These are phyloP conservation scores for Aspergillus ruber DNA, from an alignment of 2,329 filamentous ascomycete species.

Conservation along the genomic window DNA sequence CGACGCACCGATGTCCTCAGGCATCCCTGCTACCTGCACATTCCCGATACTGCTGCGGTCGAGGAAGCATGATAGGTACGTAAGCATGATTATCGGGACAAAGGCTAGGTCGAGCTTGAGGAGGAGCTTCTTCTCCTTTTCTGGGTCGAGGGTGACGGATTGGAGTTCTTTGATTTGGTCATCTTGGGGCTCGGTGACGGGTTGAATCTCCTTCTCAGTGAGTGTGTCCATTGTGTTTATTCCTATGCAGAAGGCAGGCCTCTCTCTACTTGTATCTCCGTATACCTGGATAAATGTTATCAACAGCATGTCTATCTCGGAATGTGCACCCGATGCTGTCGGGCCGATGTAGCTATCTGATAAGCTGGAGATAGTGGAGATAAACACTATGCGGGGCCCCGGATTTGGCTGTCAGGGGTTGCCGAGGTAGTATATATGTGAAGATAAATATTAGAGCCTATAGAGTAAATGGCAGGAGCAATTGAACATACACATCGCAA, in stretches of 20 bases:
- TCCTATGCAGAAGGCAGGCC: not conserved
- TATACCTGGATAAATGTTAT: too few relatives aligned
- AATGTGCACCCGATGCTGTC: not conserved
- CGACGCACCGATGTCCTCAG: constrained; percentile 38
- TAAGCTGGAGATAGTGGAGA: not conserved
- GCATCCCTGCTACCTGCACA: constrained; percentile 43
- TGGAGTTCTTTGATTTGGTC: constrained; percentile 11
- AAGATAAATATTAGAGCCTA: too few relatives aligned
- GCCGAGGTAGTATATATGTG: too few relatives aligned
- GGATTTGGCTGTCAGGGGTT: not conserved
- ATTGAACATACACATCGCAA: constrained; percentile 10
- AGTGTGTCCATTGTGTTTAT: too few relatives aligned
- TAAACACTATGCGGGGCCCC: constrained; percentile 13
- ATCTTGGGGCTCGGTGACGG: constrained; percentile 1
- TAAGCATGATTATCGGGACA: constrained; percentile 49
- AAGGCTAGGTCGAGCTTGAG: constrained; percentile 45
- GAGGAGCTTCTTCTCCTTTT: constrained; percentile 42
- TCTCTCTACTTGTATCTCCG: not conserved
- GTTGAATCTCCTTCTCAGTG: not conserved
- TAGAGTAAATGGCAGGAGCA: too few relatives aligned
- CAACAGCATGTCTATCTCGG: not conserved
- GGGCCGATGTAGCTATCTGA: constrained; percentile 4
- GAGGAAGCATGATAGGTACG: constrained; percentile 51
- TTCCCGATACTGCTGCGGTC: constrained; percentile 44
- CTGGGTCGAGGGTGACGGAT: constrained; percentile 35